These are phyloP conservation scores for Candida glucosophila DNA, from an alignment of 1,139 yeast genomes.

Conservation along the genomic window DNA sequence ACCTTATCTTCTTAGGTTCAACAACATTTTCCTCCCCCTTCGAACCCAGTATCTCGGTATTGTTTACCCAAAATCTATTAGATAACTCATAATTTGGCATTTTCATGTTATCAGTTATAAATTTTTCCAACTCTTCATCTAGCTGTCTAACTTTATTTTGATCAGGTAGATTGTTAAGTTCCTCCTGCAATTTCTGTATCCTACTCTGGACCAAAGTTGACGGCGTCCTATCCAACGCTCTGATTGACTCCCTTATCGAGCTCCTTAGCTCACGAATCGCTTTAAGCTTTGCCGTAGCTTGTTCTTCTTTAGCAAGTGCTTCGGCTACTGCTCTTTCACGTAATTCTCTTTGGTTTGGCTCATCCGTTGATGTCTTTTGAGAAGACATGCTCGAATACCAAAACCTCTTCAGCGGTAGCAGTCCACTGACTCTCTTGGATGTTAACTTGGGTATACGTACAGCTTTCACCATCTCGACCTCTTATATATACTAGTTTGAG, in stretches of 20 bases:
- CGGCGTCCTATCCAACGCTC: constrained; percentile 30
- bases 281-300: constrained; percentile 26
- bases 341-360: constrained; percentile 18
- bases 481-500: too few relatives aligned
- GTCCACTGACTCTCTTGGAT: too few relatives aligned
- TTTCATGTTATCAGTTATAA: constrained; percentile 25
- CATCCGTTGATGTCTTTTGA: constrained; percentile 3
- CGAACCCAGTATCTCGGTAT: constrained; percentile 6
- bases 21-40: background rate
- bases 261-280: constrained; percentile 28
- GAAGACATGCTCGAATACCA: too few relatives aligned
- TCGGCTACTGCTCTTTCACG: constrained; percentile 38
- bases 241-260: constrained; percentile 18
- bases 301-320: constrained; percentile 39
- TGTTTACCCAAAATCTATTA: constrained; percentile 28
- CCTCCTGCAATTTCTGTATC: constrained; percentile 20
- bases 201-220: constrained; percentile 21
- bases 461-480: too few relatives aligned
- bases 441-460: too few relatives aligned
- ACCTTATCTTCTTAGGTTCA: constrained; percentile 14
- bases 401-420: too few relatives aligned
- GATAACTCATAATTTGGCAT: constrained; percentile 22
- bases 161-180: constrained; percentile 19
- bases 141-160: constrained; percentile 29
- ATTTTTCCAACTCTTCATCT: constrained; percentile 36